Percentiles rank a stretch among this genome's conserved stretches.
These are phyloP conservation scores for Tulasnella sp. DNA, from an alignment of 768 basidiomycete genomes.

Conservation along the genomic window DNA sequence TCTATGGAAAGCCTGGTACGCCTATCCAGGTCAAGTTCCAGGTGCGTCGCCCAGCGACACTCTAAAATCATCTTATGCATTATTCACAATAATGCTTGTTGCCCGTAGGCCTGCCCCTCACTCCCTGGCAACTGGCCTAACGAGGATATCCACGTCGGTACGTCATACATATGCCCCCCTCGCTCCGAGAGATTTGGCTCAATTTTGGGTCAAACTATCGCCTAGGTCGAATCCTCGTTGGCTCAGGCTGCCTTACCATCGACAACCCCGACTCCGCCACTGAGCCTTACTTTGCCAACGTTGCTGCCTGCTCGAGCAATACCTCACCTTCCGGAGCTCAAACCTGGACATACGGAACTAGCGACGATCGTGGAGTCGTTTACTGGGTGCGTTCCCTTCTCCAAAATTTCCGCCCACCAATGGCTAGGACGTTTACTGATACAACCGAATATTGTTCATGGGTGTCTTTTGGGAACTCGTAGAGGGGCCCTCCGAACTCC, in stretches of 20 bases:
- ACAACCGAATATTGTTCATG: too few relatives aligned
- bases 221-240: not conserved
- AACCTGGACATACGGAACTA: not conserved
- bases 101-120: not conserved
- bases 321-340: not conserved
- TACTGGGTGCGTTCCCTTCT: not conserved
- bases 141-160: not conserved
- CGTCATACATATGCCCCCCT: not conserved
- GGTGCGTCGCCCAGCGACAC: too few relatives aligned
- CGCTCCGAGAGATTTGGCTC: not conserved
- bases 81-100: too few relatives aligned
- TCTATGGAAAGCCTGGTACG: not conserved
- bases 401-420: not conserved
- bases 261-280: not conserved
- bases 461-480: not conserved
- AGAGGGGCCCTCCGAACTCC: not conserved
- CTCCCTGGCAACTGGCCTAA: not conserved
- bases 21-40: not conserved
- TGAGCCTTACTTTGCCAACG: not conserved
- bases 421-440: not conserved
- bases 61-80: too few relatives aligned
- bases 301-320: not conserved
- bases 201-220: not conserved
- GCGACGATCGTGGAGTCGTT: not conserved
- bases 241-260: not conserved